phyloP scores from a whole-genome alignment of 306 rosid genomes.

The Casuarina glauca region DNA sequence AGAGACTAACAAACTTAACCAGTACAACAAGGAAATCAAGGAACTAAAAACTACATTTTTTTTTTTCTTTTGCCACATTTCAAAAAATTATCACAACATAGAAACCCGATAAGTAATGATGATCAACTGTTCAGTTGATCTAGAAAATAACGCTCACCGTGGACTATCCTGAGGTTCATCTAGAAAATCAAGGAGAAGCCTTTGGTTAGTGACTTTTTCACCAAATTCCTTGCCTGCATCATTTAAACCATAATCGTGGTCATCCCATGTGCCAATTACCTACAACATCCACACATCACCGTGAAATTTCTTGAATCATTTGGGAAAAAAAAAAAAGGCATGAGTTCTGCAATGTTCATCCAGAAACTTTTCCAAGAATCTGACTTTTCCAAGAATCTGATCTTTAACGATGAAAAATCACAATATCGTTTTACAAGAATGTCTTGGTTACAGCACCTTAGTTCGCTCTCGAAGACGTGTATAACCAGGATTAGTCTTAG shows the following conservation, averaged over 20 bases:
- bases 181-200: slow-evolving; percentile 79
- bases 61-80: not conserved
- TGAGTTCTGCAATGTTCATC: slow-evolving; percentile 9
- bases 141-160: slow-evolving; percentile 39
- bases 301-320: not conserved
- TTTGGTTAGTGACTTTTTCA: slow-evolving; percentile 57
- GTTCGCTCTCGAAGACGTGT: slow-evolving; percentile 49
- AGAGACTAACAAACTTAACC: not conserved
- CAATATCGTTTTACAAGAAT: slow-evolving; percentile 20
- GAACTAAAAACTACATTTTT: not conserved
- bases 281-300: slow-evolving; percentile 34
- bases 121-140: not conserved
- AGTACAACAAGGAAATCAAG: not conserved
- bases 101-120: not conserved
- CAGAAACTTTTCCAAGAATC: slow-evolving; percentile 7
- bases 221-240: slow-evolving; percentile 77
- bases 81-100: slow-evolving; percentile 11
- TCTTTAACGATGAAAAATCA: slow-evolving; percentile 13
- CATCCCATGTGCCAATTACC: slow-evolving; percentile 93
- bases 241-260: slow-evolving; percentile 86
- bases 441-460: slow-evolving; percentile 42
- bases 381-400: slow-evolving; percentile 1
- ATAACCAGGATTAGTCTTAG: slow-evolving; percentile 61
- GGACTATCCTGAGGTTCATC: slow-evolving; percentile 79
- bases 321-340: slow-evolving; percentile 16